Percentiles rank a stretch among this genome's conserved stretches.
Evolutionary conservation across 768 basidiomycete genomes (phyloP).

Genomic region (Trametes coccinea): DNA sequence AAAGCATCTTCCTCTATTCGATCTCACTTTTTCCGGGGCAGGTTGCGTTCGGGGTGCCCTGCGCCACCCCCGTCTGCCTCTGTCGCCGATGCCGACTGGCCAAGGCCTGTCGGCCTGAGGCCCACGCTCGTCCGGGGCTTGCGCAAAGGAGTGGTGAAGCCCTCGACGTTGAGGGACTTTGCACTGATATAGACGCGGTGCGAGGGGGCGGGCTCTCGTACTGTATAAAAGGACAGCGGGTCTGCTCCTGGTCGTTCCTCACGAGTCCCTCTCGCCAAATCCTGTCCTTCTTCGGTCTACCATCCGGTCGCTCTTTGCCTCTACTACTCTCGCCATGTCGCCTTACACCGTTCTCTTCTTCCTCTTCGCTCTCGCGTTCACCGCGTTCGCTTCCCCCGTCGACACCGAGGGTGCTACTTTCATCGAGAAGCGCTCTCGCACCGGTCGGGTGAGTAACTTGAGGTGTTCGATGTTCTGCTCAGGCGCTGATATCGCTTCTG

Average conservation of each 20-base stretch:
- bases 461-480: rapidly evolving
- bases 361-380: constrained; percentile 41
- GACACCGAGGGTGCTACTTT: constrained; percentile 36
- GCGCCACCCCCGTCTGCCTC: neutral
- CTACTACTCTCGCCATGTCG: constrained; percentile 32
- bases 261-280: neutral
- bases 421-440: constrained; percentile 51
- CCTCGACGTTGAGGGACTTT: neutral
- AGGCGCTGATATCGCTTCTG: too few relatives aligned
- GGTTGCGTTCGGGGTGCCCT: neutral
- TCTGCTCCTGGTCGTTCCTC: neutral
- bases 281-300: constrained; percentile 23
- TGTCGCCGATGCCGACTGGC: neutral
- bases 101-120: neutral
- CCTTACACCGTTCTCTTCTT: constrained; percentile 38
- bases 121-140: neutral
- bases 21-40: constrained; percentile 1
- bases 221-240: neutral
- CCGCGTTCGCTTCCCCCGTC: constrained; percentile 49
- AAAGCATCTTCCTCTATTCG: neutral
- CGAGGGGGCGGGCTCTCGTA: too few relatives aligned
- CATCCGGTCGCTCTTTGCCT: constrained; percentile 14
- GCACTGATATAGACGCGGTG: neutral
- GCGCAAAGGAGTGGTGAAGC: neutral
- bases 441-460: constrained; percentile 51